These are phyloP conservation scores for Rutstroemia sydowiana DNA, from an alignment of 2,329 filamentous ascomycete genomes.

Conservation along the genomic window DNA sequence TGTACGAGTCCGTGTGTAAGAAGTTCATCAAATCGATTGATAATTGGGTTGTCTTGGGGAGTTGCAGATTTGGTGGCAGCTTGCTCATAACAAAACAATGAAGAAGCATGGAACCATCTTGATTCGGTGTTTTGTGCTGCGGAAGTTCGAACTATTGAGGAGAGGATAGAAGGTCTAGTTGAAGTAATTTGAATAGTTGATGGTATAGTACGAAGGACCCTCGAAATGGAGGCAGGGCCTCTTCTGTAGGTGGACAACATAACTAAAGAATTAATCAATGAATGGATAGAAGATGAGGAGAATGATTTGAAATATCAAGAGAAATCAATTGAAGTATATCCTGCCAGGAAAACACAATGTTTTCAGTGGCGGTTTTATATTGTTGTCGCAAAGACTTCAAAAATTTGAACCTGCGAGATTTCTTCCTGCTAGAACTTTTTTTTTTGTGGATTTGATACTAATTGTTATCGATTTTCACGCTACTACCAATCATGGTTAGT, in stretches of 20 bases:
- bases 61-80: slow-evolving; percentile 5
- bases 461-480: background rate
- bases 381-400: background rate
- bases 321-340: background rate
- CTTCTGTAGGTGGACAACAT: slow-evolving; percentile 30
- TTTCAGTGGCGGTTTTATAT: background rate
- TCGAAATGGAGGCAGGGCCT: slow-evolving; percentile 28
- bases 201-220: slow-evolving; percentile 20
- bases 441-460: background rate
- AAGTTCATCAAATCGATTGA: slow-evolving; percentile 29
- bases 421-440: background rate
- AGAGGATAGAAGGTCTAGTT: slow-evolving; percentile 21
- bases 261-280: background rate
- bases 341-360: background rate
- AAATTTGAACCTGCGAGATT: background rate
- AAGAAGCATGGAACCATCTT: slow-evolving; percentile 26
- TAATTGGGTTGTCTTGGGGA: slow-evolving; percentile 8
- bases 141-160: slow-evolving; percentile 14
- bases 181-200: slow-evolving; percentile 22
- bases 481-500: too few relatives aligned
- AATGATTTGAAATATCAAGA: background rate
- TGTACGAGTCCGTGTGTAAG: slow-evolving; percentile 27
- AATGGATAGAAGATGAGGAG: background rate
- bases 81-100: slow-evolving; percentile 15
- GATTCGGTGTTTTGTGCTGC: slow-evolving; percentile 16